These are phyloP conservation scores for Metschnikowia drakensbergensis DNA, from an alignment of 805 yeast genomes.

Conservation along the genomic window DNA sequence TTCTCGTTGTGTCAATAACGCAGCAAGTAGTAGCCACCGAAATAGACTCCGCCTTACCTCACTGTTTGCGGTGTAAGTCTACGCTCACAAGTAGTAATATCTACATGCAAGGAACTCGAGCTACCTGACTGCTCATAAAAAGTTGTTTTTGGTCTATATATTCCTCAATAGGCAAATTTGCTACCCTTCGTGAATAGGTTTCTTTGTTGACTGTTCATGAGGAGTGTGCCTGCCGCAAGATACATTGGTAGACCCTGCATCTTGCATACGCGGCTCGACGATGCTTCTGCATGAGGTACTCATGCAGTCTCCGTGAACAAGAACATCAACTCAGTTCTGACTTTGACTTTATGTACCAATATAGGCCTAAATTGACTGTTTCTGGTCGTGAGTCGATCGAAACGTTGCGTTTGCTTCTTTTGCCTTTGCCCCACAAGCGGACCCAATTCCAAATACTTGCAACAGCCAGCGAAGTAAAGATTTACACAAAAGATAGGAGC, in stretches of 20 bases:
- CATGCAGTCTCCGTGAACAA: neutral
- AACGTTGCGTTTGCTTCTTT: neutral
- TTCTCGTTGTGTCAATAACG: too few species aligned
- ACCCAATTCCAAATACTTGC: neutral
- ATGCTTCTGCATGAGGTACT: neutral
- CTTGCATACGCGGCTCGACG: constrained; percentile 5
- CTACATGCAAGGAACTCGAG: too few species aligned
- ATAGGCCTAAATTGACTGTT: neutral
- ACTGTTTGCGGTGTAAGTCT: too few species aligned
- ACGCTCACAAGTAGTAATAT: too few species aligned
- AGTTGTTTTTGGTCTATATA: neutral
- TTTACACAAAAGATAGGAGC: neutral
- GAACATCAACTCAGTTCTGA: too few species aligned
- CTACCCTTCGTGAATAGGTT: neutral
- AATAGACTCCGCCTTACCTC: too few species aligned
- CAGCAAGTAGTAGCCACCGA: too few species aligned
- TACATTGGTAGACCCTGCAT: constrained; percentile 3
- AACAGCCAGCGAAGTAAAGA: neutral
- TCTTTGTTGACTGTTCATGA: constrained; percentile 1
- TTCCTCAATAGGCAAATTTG: neutral
- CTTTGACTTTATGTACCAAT: too few species aligned
- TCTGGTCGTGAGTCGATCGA: neutral
- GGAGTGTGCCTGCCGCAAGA: neutral
- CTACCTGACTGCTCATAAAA: too few species aligned
- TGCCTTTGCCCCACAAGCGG: neutral